Base-by-base conservation (phyloP, 768 basidiomycete genomes). In the Cytidiella melzeri region DNA sequence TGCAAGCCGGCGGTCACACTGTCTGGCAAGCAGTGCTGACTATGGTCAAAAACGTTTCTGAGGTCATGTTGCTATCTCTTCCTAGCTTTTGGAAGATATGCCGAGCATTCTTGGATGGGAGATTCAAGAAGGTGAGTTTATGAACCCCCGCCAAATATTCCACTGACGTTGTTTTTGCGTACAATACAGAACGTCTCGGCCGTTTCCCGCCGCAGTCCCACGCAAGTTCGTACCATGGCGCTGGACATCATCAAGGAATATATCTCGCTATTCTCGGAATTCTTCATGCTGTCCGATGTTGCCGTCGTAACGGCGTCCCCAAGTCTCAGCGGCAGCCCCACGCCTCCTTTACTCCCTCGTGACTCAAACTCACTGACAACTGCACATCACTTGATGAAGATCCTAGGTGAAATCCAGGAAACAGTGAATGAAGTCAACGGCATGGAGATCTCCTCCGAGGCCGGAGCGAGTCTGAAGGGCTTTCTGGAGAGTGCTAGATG, bases 71-170 rank as follows among this genome's bases (percentile, higher is more conserved):
- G 11, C 73, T 83, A n/a, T 78, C 86, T 1, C 75, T 99, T 20
- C 93, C 95, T 12, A 90, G 79, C 58, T 97, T 97, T 68, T 95
- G 92, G 92, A 87, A 83, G 62, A 88, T 99, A 42, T 84, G 89
- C 2, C 89, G 81, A 65, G 82, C 79, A 20, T 95, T 93, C 61
- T 82, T 94, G 69, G 93, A 96, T 38, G 95, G 96, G 4, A 92
- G 89, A 65, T 93, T 88, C 64, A 86, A 83, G 64, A 92, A 84
- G 77, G 93, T 93, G 47, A 48, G 69, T n/a, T n/a, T n/a, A n/a
- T n/a, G n/a, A n/a, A n/a, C n/a, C n/a, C n/a, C n/a, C n/a, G n/a
- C n/a, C n/a, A n/a, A n/a, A n/a, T n/a, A n/a, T n/a, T n/a, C n/a
- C n/a, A n/a, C n/a, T n/a, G n/a, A n/a, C n/a, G n/a, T n/a, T n/a